Evolutionary conservation across 768 basidiomycete species (phyloP), one percentile per base, ranked within the genome.

Genomic region (Serendipita vermifera): DNA sequence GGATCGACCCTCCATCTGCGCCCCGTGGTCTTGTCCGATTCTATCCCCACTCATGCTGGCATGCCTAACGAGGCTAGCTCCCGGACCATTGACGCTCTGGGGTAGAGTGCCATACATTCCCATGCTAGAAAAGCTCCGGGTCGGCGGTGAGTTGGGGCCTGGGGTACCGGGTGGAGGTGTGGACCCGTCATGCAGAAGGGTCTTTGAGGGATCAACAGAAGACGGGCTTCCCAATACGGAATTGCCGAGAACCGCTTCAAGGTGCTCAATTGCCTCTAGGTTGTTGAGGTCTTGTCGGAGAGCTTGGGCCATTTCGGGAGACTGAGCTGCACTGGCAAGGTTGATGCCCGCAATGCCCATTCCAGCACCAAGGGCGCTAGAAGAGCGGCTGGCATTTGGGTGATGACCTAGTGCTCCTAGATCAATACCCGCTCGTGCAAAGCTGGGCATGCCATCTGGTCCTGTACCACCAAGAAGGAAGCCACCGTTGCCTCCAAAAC

Each of bases 171-270:
- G 46, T 9, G 46, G 46, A 22, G 46, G 46, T 5, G 46, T 51
- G 9, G 46, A 4, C n/a, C 26, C 27, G 7, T 51, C 46, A 31
- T 51, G 46, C 27, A 51, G 9, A 5, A 51, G 27, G 5, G 46
- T 51, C 29, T 51, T 51, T 31, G 46, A 20, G 22, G 46, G 46
- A n/a, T 51, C 46, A 15, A 51, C 29, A 9, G 46, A 27, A 51
- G 26, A 31, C 9, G 46, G 46, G 32, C 46, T 51, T 7, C 46
- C 27, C n/a, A 51, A 31, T 24, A 51, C 32, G 17, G 46, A 51
- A 31, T 31, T 31, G n/a, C 24, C 46, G 17, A 51, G 46, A 51
- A 31, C 46, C 7, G 46, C 46, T 7, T 31, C 46, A 15, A 51
- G 46, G 22, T 26, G 24, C 9, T 51, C 46, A 20, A 51, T 51